Evolutionary conservation across 192 early-diverging fungal genomes (phyloP).

Genomic region (Ambispora gerdemannii): DNA sequence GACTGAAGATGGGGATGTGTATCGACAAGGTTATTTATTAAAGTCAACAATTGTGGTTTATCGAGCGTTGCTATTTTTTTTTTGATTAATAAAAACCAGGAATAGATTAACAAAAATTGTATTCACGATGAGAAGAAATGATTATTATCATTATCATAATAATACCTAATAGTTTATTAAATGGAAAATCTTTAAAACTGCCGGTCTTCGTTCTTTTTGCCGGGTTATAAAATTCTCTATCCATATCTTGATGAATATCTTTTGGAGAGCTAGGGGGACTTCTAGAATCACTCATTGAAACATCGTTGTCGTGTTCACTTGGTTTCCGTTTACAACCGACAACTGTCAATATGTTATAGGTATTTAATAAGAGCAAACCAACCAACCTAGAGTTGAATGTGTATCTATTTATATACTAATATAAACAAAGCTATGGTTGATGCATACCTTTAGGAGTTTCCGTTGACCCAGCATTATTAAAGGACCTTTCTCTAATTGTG

Average conservation of each 20-base stretch:
- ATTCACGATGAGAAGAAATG: not conserved
- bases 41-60: constrained; percentile 67
- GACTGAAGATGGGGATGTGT: constrained; percentile 69
- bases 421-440: not conserved
- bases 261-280: constrained; percentile 22
- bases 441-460: not conserved
- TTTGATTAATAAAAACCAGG: not conserved
- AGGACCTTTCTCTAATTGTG: constrained; percentile 5
- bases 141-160: too few species aligned
- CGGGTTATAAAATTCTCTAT: not conserved
- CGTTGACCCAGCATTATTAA: not conserved
- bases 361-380: not conserved
- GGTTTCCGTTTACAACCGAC: constrained; percentile 18
- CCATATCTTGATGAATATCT: constrained; percentile 5
- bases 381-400: not conserved
- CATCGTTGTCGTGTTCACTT: constrained; percentile 8
- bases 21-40: constrained; percentile 71
- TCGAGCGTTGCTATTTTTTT: constrained; percentile 50
- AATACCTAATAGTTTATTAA: constrained; percentile 27
- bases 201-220: constrained; percentile 17
- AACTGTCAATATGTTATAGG: not conserved
- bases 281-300: constrained; percentile 18
- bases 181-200: constrained; percentile 17
- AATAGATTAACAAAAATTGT: not conserved
- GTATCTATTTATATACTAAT: not conserved